Base-by-base conservation (phyloP, 1,284 basidiomycete genomes). In the Coniferiporia weirii region DNA sequence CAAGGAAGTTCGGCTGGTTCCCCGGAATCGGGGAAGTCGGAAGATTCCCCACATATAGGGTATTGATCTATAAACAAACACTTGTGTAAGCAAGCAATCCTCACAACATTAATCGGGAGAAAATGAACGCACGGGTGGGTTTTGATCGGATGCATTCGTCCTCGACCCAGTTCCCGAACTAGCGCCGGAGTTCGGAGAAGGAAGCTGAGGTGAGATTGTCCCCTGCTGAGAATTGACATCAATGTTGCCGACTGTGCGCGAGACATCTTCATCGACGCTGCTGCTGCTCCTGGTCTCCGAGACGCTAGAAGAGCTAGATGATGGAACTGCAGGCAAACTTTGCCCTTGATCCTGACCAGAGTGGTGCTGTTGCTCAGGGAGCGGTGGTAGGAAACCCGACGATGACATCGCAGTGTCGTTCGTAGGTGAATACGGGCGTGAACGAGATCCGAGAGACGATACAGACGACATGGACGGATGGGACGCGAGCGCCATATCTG, bases 41-140 rank as follows among this genome's bases (percentile, higher is more conserved):
- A 56, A 98, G 74, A 68, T 96, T 96, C 50, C 95, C 95, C 9
- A 98, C 93, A 68, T 97, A 98, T 13, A 98, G 79, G 2, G 95
- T 97, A 69, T 95, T 96, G 73, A 94, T 95, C 81, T 89, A 65
- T 0, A 65, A 48, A 35, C 36, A 27, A 52, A 27, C 50, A 62
- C 52, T 50, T 13, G 32, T 9, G 50, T 59, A 40, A 63, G 61
- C 34, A 53, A 40, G 48, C 7, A 13, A 17, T 49, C 8, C 20
- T 52, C 6, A 12, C 17, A 49, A 10, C 32, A 49, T 35, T 43
- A 35, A 48, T 43, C 15, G 8, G 56, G 63, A 27, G 54, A 48
- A 12, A 7, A 55, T 62, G 57, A 44, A 73, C 85, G 68, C 70
- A 88, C 86, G 4, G 93, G 91, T 67, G 91, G 91, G 71, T 95